These are phyloP conservation scores for Ulota crispa DNA, from an alignment of 225 moss, liverwort and hornwort genomes.

Conservation along the genomic window DNA sequence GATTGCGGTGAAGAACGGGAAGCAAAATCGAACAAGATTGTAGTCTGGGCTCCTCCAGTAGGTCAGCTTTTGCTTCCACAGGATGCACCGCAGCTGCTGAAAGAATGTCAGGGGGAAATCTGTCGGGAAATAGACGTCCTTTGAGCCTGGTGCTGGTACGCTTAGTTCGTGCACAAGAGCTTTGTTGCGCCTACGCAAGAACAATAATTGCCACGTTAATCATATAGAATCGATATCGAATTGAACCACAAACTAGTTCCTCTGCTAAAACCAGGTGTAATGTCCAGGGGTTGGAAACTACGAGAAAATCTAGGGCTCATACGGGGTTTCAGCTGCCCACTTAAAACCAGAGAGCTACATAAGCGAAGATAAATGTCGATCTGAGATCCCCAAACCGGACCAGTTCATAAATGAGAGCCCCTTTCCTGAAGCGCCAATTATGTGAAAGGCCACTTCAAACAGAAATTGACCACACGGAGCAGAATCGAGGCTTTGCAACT, in stretches of 20 bases:
- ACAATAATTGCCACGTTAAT: constrained; percentile 2
- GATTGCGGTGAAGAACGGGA: constrained; percentile 32
- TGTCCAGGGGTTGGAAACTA: background rate
- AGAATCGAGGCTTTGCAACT: constrained; percentile 11
- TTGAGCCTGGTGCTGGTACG: constrained; percentile 25
- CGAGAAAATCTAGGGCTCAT: background rate
- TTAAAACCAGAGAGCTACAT: background rate
- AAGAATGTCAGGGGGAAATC: constrained; percentile 21
- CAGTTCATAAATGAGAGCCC: background rate
- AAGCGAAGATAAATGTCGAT: background rate
- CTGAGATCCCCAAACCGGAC: background rate
- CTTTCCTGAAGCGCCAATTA: background rate
- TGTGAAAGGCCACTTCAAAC: background rate
- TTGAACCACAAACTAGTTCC: background rate
- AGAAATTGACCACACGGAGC: background rate
- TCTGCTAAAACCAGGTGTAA: background rate
- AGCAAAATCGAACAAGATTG: constrained; percentile 40
- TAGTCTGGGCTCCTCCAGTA: constrained; percentile 53
- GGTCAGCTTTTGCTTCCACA: constrained; percentile 41
- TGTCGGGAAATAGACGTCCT: constrained; percentile 34
- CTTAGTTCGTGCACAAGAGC: constrained; percentile 27
- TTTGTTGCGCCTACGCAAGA: constrained; percentile 32
- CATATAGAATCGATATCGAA: background rate
- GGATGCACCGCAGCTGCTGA: constrained; percentile 26
- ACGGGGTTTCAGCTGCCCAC: background rate